A percentile compares a stretch with the other conserved stretches of the same genome.
Evolutionary conservation across 2,329 filamentous ascomycete species (phyloP).

Genomic region (Aspergillus fumigatiaffinis): DNA sequence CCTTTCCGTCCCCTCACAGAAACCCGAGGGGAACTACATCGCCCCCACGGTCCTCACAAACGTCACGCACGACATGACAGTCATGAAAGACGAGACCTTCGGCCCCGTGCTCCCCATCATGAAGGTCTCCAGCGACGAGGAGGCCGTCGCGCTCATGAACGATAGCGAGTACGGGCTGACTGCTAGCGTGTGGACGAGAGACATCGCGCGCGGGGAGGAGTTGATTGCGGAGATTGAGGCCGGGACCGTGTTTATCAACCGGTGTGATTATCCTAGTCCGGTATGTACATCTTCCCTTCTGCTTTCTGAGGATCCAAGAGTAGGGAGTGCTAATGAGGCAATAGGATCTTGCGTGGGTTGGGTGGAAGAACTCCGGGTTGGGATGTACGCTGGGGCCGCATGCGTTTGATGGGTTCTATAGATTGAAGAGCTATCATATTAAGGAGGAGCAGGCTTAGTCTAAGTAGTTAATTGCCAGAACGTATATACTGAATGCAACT

Average conservation of each 20-base stretch:
- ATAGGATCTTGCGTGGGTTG: slow-evolving; percentile 84
- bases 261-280: slow-evolving; percentile 83
- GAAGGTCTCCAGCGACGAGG: slow-evolving; percentile 73
- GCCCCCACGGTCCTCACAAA: slow-evolving; percentile 73
- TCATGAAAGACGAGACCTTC: slow-evolving; percentile 92
- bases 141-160: slow-evolving; percentile 82
- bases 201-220: slow-evolving; percentile 67
- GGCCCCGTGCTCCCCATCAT: slow-evolving; percentile 85
- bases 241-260: slow-evolving; percentile 89
- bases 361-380: slow-evolving; percentile 91
- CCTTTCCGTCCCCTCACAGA: slow-evolving; percentile 53
- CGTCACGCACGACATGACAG: slow-evolving; percentile 74
- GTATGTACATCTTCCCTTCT: slow-evolving; percentile 51
- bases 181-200: slow-evolving; percentile 91
- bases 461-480: background rate
- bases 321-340: background rate
- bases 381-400: slow-evolving; percentile 80
- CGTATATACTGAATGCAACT: background rate
- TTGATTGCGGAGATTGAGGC: slow-evolving; percentile 78
- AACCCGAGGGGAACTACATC: slow-evolving; percentile 71
- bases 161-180: slow-evolving; percentile 89
- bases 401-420: slow-evolving; percentile 88
- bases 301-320: too few relatives aligned
- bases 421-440: slow-evolving; percentile 89
- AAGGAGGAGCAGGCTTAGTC: slow-evolving; percentile 35